Evolutionary conservation across 768 basidiomycete genomes (phyloP), one percentile per base, ranked within the genome.

Genomic region (Pulveroboletus frians): DNA sequence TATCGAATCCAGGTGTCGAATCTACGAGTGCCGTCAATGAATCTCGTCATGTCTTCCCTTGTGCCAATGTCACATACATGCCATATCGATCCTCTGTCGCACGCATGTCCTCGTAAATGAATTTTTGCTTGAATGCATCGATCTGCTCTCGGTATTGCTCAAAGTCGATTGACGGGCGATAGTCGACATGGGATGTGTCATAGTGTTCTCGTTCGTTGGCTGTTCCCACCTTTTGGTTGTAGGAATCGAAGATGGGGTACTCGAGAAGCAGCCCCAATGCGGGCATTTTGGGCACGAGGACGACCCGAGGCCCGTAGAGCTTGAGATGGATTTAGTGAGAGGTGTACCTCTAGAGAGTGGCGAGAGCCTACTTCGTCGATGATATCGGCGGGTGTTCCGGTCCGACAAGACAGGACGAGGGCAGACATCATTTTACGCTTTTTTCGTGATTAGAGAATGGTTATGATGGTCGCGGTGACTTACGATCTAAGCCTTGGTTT

Each of bases 381-480:
- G 39, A 97, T 67, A 4, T 79, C 72, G 13, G 82, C 66, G 1
- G 94, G 90, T 0, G 90, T 86, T 4, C 73, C 73, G 5, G 90
- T 89, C 50, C 95, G 77, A 60, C 80, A 81, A 15, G 82, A 73
- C 36, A 97, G 73, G n/a, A 97, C 81, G 15, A 93, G 75, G 30
- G 81, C 78, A 3, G 85, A 80, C 71, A 97, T 90, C 96, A 99
- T 99, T 72, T 99, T 99, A 51, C 96, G 87, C 95, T 98, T 63
- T 44, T 50, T 41, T 39, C 46, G 34, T 47, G 31, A 50, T 62
- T 18, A 57, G 46, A 45, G 49, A 35, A 43, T 14, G 39, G 31
- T 40, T 20, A 38, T 35, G 43, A 41, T 18, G 29, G 51, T 29
- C 9, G 10, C 23, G 20, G 20, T 2, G 31, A 65, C 68, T 61